These are phyloP conservation scores for Eucalyptus marginata DNA, from an alignment of 345 rosid genomes.

Conservation along the genomic window DNA sequence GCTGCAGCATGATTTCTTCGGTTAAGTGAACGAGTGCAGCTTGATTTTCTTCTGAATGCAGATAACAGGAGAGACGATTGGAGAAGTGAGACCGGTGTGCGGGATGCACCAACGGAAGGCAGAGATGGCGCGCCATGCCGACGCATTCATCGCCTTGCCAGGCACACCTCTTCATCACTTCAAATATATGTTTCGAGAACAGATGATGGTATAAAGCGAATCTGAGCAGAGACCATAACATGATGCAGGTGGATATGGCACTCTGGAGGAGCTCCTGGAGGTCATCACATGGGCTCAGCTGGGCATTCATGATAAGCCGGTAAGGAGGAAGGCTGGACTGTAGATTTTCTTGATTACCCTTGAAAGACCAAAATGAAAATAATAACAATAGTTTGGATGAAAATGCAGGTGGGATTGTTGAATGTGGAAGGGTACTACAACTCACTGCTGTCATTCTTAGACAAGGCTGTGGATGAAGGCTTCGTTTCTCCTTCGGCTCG, in stretches of 20 bases:
- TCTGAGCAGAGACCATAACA: background rate
- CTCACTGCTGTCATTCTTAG: slow-evolving; percentile 58
- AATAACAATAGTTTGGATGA: background rate
- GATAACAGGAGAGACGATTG: slow-evolving; percentile 59
- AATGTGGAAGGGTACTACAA: slow-evolving; percentile 76
- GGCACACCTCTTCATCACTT: slow-evolving; percentile 9
- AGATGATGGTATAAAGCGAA: background rate
- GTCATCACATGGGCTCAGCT: slow-evolving; percentile 82
- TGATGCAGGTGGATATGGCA: slow-evolving; percentile 63
- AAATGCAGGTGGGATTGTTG: slow-evolving; percentile 51
- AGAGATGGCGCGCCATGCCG: slow-evolving; percentile 80
- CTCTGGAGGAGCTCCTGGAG: slow-evolving; percentile 63
- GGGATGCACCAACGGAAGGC: slow-evolving; percentile 81
- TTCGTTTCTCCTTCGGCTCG: slow-evolving; percentile 64
- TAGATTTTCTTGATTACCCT: background rate
- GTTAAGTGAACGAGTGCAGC: background rate
- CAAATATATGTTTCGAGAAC: background rate
- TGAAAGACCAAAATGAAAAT: background rate
- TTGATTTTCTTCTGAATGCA: background rate
- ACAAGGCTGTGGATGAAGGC: slow-evolving; percentile 81
- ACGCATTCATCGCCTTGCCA: slow-evolving; percentile 68
- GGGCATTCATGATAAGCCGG: slow-evolving; percentile 72
- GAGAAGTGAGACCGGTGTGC: slow-evolving; percentile 61
- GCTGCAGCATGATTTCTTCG: background rate
- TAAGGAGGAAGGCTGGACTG: background rate